A percentile compares a stretch with the other conserved stretches of the same genome.
phyloP scores from a whole-genome alignment of 208 protist species.

The Porcisia deanei region DNA sequence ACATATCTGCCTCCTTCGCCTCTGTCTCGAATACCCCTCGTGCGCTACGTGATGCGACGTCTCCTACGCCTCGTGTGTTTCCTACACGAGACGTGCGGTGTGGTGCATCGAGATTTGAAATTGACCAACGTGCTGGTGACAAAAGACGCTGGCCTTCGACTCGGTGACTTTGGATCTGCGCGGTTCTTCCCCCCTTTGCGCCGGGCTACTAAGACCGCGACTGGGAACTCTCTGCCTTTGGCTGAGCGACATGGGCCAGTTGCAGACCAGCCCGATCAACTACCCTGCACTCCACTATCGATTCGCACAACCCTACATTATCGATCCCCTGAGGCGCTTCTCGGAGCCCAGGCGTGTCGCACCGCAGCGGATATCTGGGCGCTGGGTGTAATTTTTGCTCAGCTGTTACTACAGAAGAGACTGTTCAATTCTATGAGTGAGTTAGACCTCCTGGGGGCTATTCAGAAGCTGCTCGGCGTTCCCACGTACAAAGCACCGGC shows the following conservation, averaged over 20 bases:
- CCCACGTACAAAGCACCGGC: not conserved
- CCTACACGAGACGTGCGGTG: constrained; percentile 72
- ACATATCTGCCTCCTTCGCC: constrained; percentile 22
- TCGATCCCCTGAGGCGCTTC: constrained; percentile 75
- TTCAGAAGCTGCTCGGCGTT: constrained; percentile 79
- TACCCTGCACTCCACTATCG: constrained; percentile 64
- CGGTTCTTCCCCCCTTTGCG: constrained; percentile 42
- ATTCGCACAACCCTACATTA: constrained; percentile 89
- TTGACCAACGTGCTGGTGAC: constrained; percentile 85
- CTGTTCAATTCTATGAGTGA: constrained; percentile 73
- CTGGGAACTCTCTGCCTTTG: not conserved
- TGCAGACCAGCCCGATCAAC: not conserved
- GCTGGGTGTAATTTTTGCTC: constrained; percentile 83
- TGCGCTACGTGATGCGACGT: constrained; percentile 77
- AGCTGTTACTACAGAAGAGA: constrained; percentile 78
- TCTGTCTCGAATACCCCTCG: constrained; percentile 40
- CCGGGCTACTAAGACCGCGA: not conserved
- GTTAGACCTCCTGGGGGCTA: constrained; percentile 73
- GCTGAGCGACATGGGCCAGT: not conserved
- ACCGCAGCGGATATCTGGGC: constrained; percentile 85
- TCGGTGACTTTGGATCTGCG: constrained; percentile 90
- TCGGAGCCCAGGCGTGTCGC: constrained; percentile 62
- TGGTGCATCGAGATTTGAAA: constrained; percentile 91
- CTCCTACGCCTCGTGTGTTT: constrained; percentile 64
- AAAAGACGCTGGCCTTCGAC: constrained; percentile 58